Evolutionary conservation across 2,329 filamentous ascomycete species (phyloP).

Genomic region (Trichoderma asperellum): DNA sequence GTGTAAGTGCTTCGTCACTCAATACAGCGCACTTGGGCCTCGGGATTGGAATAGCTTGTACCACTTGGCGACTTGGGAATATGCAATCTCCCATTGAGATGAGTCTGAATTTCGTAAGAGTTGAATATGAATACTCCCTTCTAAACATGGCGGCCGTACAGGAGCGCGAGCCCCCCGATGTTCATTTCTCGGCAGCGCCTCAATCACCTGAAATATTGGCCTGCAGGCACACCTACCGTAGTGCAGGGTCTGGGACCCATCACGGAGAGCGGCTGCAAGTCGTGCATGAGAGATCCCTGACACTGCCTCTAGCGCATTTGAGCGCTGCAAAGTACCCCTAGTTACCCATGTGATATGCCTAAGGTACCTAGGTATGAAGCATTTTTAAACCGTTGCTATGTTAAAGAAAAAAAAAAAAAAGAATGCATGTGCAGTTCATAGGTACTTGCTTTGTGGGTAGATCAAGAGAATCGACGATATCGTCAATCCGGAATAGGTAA

Average conservation of each 20-base stretch:
- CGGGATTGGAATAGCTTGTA: not conserved
- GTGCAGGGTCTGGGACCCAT: conserved; percentile 1
- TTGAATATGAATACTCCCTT: not conserved
- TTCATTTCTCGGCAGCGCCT: conserved; percentile 6
- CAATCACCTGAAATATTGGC: conserved; percentile 3
- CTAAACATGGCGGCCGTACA: not conserved
- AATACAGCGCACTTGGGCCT: no score
- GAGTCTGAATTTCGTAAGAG: not conserved
- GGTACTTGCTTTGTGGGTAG: not conserved
- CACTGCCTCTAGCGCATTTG: not conserved
- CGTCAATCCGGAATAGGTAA: not conserved
- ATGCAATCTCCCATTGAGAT: not conserved
- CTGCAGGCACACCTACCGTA: not conserved
- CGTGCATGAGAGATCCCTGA: not conserved
- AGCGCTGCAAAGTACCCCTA: not conserved
- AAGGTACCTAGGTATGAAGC: no score
- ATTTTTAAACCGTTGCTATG: no score
- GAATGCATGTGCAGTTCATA: not conserved
- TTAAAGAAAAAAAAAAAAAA: no score
- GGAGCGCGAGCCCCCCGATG: not conserved
- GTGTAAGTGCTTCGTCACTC: not conserved
- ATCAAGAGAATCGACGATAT: not conserved
- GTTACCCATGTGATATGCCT: no score
- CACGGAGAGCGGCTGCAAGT: not conserved
- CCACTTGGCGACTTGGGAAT: not conserved